Base-by-base conservation (phyloP, 2,329 filamentous ascomycete species). In the Ceratocystis huliohia region DNA sequence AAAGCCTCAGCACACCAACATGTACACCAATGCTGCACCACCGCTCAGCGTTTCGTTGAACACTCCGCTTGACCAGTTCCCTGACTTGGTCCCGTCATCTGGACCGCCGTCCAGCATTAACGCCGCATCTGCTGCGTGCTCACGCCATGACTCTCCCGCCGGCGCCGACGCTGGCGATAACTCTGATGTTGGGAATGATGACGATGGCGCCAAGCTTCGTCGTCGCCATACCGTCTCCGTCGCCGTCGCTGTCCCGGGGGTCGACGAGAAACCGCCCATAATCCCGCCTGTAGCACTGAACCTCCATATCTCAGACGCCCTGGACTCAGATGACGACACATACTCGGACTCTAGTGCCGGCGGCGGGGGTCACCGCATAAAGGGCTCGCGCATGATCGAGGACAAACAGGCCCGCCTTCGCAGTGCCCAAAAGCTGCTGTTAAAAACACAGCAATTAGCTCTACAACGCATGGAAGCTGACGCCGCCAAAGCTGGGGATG, bases 351-450 rank as follows among this genome's bases (percentile, higher is more conserved):
- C 73, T 33, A 73, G 70, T 64, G 71, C 71, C 44, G 70, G 71
- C 1, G 33, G 33, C 33, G 33, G 33, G 33, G 33, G 33, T 13
- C 70, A 70, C 53, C 66, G 45, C 0, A 33, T 61, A 28, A 70
- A 68, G 5, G 68, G 68, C 8, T 69, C 67, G 50, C 71, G 71
- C 7, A 72, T 72, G 1, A 69, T 78, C 59, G 71, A 70, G 61
- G 73, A 76, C 59, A 76, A 73, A 67, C 73, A 75, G 63, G 76
- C 76, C 50, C 73, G 79, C 63, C 68, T 81, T 33, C 71, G 73
- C 50, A 73, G 78, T 37, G 78, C 79, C 0, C 73, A 75, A 37
- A 73, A 71, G 65, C 70, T 81, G 63, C 72, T 80, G 48, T 70
- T 71, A 37, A 71, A 73, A 56, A 71, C 72, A 30, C 68, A 69